Percentiles rank a stretch among this genome's conserved stretches.
Evolutionary conservation across 140 eudicot species (phyloP).

Genomic region (Flaveria floridana): DNA sequence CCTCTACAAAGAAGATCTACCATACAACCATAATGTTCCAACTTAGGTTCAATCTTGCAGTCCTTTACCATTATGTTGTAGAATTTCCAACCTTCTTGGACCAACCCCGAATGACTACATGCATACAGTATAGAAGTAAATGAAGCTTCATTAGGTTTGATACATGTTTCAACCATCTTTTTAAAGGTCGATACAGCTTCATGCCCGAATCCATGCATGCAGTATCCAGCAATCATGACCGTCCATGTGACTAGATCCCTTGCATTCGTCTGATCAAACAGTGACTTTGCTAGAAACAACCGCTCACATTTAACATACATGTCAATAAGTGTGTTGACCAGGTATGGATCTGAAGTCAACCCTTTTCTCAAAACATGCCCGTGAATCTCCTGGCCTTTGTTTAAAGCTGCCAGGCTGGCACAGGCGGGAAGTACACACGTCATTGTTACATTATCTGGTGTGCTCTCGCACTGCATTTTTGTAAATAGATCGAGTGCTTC

Average conservation of each 20-base stretch:
- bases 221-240: conserved; percentile 59
- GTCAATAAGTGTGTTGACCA: conserved; percentile 62
- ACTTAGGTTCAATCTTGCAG: conserved; percentile 47
- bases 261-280: conserved; percentile 38
- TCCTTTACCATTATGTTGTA: conserved; percentile 51
- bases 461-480: conserved; percentile 45
- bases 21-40: conserved; percentile 71
- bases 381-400: conserved; percentile 63
- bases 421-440: conserved; percentile 63
- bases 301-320: conserved; percentile 64
- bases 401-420: conserved; percentile 59
- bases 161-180: conserved; percentile 44
- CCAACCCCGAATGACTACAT: conserved; percentile 64
- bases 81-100: conserved; percentile 59
- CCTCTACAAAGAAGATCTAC: conserved; percentile 60
- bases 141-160: conserved; percentile 48
- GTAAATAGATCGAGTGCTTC: conserved; percentile 50
- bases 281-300: conserved; percentile 37
- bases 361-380: conserved; percentile 50
- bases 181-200: conserved; percentile 50
- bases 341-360: conserved; percentile 39
- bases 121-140: conserved; percentile 50
- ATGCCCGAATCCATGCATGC: conserved; percentile 57
- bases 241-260: conserved; percentile 61
- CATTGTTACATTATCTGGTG: conserved; percentile 56